A percentile compares a stretch with the other conserved stretches of the same genome.
Conservation (phyloP, 495 filamentous ascomycete genomes). For the Niebla homalea region DNA sequence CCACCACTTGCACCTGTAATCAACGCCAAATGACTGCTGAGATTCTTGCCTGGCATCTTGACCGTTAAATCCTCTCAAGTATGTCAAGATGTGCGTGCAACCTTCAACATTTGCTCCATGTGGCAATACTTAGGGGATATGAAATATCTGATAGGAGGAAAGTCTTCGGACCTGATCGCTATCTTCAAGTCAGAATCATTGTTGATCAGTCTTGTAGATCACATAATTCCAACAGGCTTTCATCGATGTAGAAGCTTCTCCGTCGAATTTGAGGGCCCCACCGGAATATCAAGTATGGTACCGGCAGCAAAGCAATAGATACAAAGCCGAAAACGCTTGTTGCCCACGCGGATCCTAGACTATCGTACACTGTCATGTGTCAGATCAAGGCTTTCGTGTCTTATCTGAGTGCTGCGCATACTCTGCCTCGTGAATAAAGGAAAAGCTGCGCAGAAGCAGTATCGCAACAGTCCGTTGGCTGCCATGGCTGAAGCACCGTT, state of each 20-base stretch:
- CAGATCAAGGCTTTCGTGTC: neutral
- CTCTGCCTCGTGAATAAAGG: slow-evolving; percentile 50
- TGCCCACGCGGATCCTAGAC: slow-evolving; percentile 46
- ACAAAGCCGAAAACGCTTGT: slow-evolving; percentile 47
- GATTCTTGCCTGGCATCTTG: neutral
- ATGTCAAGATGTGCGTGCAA: too few species aligned
- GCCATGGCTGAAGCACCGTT: slow-evolving; percentile 48
- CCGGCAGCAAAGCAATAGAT: slow-evolving; percentile 41
- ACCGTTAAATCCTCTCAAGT: too few species aligned
- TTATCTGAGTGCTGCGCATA: slow-evolving; percentile 20
- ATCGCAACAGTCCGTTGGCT: slow-evolving; percentile 52
- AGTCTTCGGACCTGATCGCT: too few species aligned
- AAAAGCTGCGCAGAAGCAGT: slow-evolving; percentile 47
- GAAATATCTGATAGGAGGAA: too few species aligned
- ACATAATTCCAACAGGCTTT: neutral
- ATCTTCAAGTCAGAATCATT: neutral
- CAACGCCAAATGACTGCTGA: slow-evolving; percentile 26
- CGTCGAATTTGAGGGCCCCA: slow-evolving; percentile 29
- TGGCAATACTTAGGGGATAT: too few species aligned
- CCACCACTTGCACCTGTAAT: slow-evolving; percentile 43
- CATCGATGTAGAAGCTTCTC: slow-evolving; percentile 8
- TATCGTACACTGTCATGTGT: slow-evolving; percentile 35
- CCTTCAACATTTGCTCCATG: too few species aligned
- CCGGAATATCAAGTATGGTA: slow-evolving; percentile 42
- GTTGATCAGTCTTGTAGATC: too few species aligned